Base-by-base conservation (phyloP, 805 yeast genomes). In the Kodamaea lidongshanica region DNA sequence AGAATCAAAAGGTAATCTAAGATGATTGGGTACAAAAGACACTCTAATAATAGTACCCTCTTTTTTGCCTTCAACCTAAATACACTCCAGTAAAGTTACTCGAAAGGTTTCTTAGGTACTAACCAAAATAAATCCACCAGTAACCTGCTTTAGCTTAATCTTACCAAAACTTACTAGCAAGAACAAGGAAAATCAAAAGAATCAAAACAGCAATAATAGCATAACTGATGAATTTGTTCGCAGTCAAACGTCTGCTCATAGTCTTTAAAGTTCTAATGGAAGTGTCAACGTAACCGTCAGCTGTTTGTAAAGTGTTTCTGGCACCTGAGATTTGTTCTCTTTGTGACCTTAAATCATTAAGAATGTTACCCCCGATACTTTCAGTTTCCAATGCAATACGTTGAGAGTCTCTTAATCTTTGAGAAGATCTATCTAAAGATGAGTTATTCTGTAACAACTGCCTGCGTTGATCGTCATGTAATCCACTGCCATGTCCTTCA, bases 381-480 rank as follows among this genome's bases (percentile, higher is more conserved):
- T 92, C 98, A 0, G 98, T 87, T 45, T 92, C 98, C 30, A 82
- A 65, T 5, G 97, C 98, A 3, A 87, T 67, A 43, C 96, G 70
- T 40, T 89, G 94, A 12, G 92, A 80, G 27, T 92, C 96, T 37
- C 80, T 70, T 27, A 92, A 67, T 44, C 95, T 71, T 39, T 88
- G 89, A 2, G 86, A 72, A 1, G 94, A 74, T 41, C 92, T 69
- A 42, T 85, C 95, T 35, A 92, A 67, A 3, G 92, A 69, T 2
- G 86, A 79, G 47, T 84, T 84, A 38, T 84, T 84, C 31, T 73
- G 70, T 34, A 92, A 65, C 26, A 92, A 65, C 44, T 80, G 84
- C 45, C 82, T 86, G 29, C 97, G 74, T 56, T 92, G 97, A 13
- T 63, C 58, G 42, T 77, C 80, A 29, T 66, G 59, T 25, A 67